A percentile compares a stretch with the other conserved stretches of the same genome.
These are phyloP conservation scores for Climacium dendroides DNA, from an alignment of 225 moss, liverwort and hornwort species.

Conservation along the genomic window DNA sequence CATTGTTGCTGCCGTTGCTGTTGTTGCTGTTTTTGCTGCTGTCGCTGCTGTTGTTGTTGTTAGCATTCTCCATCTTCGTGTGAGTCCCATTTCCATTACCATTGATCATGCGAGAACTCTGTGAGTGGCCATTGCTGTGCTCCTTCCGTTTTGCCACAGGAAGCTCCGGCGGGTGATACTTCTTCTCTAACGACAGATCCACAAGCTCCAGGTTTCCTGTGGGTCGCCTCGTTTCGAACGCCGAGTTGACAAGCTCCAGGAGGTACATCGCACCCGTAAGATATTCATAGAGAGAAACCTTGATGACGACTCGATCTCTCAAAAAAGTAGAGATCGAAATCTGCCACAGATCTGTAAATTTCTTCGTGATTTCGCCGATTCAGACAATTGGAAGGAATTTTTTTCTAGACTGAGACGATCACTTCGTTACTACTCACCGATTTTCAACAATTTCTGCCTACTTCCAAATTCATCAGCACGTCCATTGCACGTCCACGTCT, in stretches of 20 bases:
- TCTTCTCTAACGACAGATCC: background rate
- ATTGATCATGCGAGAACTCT: background rate
- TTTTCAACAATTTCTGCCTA: background rate
- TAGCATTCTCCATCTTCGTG: background rate
- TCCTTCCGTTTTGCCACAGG: background rate
- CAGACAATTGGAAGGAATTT: background rate
- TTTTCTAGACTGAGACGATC: background rate
- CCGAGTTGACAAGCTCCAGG: constrained; percentile 4
- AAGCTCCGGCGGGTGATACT: background rate
- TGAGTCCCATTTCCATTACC: background rate
- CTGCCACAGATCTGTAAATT: background rate
- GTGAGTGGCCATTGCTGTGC: background rate
- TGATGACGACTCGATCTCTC: background rate
- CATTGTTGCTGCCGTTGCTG: background rate
- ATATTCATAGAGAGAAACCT: background rate
- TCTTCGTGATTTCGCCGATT: background rate
- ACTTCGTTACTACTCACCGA: background rate
- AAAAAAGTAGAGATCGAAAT: background rate
- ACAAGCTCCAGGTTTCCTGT: constrained; percentile 17
- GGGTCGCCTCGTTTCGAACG: background rate
- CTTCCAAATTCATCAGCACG: background rate
- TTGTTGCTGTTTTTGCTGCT: background rate
- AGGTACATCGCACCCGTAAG: constrained; percentile 1
- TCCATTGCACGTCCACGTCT: background rate
- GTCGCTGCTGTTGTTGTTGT: background rate